Evolutionary conservation across 192 early-diverging fungal genomes (phyloP).

Genomic region (Linnemannia elongata): DNA sequence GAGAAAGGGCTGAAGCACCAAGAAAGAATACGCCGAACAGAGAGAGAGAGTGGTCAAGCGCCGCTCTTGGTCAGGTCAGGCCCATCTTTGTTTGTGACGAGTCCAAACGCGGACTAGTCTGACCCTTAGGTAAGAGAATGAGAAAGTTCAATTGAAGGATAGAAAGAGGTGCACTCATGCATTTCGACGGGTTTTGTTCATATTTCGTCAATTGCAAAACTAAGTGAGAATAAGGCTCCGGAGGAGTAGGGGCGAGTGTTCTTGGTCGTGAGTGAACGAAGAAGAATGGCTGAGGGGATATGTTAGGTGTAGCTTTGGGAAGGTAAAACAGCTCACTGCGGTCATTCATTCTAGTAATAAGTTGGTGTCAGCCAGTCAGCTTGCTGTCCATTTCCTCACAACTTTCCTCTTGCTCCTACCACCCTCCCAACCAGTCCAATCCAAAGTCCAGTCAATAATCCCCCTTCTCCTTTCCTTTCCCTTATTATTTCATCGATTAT

Average conservation of each 20-base stretch:
- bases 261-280: no score
- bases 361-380: background rate
- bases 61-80: background rate
- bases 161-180: background rate
- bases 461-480: no score
- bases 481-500: no score
- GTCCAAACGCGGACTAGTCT: background rate
- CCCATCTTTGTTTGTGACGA: background rate
- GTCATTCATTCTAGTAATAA: background rate
- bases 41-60: background rate
- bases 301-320: background rate
- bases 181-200: background rate
- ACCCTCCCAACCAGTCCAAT: no score
- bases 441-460: no score
- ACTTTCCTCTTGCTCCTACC: no score
- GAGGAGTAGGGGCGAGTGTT: background rate
- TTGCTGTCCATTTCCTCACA: background rate
- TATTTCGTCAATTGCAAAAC: background rate
- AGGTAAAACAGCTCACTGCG: background rate
- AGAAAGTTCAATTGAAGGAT: no score
- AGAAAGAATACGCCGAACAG: background rate
- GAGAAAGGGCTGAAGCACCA: background rate
- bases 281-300: background rate
- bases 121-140: background rate
- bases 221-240: background rate